Conservation (phyloP, 768 basidiomycete species). For the Leccinum barrowsii region DNA sequence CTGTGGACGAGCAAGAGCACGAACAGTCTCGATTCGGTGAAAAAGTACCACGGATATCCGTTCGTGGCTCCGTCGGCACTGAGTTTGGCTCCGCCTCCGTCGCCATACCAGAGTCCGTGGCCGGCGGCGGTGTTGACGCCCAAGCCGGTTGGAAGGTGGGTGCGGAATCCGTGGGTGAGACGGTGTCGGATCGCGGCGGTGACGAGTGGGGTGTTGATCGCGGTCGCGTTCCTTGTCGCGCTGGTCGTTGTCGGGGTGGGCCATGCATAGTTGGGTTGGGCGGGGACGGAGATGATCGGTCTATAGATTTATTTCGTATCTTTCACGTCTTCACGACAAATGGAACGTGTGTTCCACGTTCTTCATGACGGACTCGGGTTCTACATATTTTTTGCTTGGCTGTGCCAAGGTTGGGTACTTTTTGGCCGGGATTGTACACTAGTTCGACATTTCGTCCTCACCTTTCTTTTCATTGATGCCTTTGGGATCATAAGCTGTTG, state of each 20-base stretch:
- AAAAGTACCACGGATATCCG: conserved; percentile 50
- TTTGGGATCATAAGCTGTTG: too few species aligned
- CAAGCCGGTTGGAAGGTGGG: conserved; percentile 16
- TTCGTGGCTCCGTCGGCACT: conserved; percentile 51
- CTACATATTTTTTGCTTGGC: background rate
- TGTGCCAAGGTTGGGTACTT: background rate
- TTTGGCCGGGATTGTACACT: background rate
- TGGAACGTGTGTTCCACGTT: background rate
- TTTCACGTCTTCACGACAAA: background rate
- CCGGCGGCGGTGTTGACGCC: conserved; percentile 16
- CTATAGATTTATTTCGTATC: background rate
- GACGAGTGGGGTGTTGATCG: conserved; percentile 50
- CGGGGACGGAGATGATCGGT: background rate
- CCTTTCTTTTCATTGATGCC: too few species aligned
- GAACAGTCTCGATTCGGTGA: conserved; percentile 43
- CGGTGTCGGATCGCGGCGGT: conserved; percentile 59
- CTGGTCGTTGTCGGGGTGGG: conserved; percentile 36
- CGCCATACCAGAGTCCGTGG: conserved; percentile 21
- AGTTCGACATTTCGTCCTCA: conserved; percentile 1
- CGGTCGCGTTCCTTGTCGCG: conserved; percentile 47
- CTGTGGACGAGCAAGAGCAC: conserved; percentile 37
- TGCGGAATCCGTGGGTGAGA: conserved; percentile 37
- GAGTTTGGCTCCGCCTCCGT: conserved; percentile 29
- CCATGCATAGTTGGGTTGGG: background rate
- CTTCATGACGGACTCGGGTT: background rate